Conservation (phyloP, 495 filamentous ascomycete species). For the Lineolata rhizophorae region DNA sequence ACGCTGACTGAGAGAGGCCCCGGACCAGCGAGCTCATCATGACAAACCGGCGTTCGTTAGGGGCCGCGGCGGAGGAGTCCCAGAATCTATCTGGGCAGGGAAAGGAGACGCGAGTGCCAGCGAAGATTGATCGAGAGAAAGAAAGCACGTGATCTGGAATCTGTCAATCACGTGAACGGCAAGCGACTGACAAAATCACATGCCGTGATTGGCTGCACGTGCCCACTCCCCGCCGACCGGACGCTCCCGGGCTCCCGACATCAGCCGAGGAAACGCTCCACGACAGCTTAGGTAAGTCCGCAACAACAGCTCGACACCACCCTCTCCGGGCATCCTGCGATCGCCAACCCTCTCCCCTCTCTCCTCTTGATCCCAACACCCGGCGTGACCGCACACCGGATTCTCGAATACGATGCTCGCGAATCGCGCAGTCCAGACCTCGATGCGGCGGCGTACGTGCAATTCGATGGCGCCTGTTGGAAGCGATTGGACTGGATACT, state of each 20-base stretch:
- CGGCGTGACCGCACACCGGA: background rate
- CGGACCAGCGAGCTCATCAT: background rate
- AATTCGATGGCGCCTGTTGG: background rate
- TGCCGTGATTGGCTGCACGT: no score
- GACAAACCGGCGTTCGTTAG: constrained; percentile 6
- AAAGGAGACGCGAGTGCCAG: background rate
- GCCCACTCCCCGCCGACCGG: no score
- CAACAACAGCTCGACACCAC: background rate
- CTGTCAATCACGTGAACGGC: no score
- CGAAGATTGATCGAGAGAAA: background rate
- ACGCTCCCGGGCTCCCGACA: no score
- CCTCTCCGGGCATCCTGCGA: background rate
- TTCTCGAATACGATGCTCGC: constrained; percentile 1
- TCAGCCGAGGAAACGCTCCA: no score
- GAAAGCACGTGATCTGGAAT: no score
- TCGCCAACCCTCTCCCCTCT: background rate
- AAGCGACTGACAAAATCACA: no score
- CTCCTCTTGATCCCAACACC: background rate
- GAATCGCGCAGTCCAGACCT: background rate
- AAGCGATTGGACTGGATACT: constrained; percentile 15
- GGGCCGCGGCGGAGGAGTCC: no score
- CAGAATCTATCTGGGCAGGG: background rate
- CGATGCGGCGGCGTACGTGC: constrained; percentile 41
- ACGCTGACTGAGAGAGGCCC: no score
- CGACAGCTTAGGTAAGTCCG: background rate